These are phyloP conservation scores for Prunus armeniaca DNA, from an alignment of 306 rosid genomes.

Conservation along the genomic window DNA sequence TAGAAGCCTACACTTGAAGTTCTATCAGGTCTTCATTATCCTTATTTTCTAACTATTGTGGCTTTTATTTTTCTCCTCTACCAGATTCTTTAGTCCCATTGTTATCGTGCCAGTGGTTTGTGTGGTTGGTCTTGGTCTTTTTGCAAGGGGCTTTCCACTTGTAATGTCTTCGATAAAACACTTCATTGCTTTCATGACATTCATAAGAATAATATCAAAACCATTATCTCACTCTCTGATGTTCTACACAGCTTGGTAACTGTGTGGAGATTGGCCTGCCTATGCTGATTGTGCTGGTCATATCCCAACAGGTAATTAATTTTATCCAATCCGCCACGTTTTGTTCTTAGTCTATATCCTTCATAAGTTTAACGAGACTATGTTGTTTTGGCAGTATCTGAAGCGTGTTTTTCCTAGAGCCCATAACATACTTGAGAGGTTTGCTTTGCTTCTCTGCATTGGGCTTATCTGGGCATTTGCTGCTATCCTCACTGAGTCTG, in stretches of 20 bases:
- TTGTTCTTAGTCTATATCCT: not conserved
- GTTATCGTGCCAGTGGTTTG: conserved; percentile 67
- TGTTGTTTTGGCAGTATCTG: conserved; percentile 45
- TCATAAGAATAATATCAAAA: not conserved
- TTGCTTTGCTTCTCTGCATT: conserved; percentile 66
- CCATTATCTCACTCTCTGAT: conserved; percentile 22
- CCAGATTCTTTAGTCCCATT: conserved; percentile 82
- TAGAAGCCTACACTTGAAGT: conserved; percentile 9
- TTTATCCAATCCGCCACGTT: not conserved
- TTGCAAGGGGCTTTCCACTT: conserved; percentile 77
- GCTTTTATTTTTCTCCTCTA: conserved; percentile 13
- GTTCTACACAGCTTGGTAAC: conserved; percentile 62
- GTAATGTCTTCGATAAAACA: conserved; percentile 39
- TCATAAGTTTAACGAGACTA: not conserved
- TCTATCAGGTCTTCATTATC: not conserved
- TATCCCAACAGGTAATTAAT: conserved; percentile 68
- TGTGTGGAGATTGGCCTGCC: conserved; percentile 89
- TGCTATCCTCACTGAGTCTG: conserved; percentile 78
- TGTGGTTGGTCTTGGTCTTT: conserved; percentile 82
- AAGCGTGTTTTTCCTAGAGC: conserved; percentile 42
- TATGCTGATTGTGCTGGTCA: conserved; percentile 73
- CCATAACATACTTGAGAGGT: conserved; percentile 52
- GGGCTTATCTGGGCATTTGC: conserved; percentile 80
- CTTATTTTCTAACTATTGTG: not conserved
- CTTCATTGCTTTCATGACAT: conserved; percentile 9